phyloP scores from a whole-genome alignment of 192 early-diverging fungal species.

The Podila minutissima region DNA sequence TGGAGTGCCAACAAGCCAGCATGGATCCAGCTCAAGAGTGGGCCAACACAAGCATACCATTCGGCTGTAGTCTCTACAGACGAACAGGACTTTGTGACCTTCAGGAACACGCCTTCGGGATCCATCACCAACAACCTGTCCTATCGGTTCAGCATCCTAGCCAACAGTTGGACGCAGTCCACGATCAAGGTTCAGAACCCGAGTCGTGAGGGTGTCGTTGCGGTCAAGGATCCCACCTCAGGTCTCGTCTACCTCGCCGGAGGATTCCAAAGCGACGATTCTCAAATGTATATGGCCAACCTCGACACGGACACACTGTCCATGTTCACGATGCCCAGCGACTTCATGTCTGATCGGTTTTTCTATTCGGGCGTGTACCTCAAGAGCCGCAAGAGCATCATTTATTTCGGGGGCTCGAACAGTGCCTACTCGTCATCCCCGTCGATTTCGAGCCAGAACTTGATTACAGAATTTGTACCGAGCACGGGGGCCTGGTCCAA shows the following conservation, averaged over 20 bases:
- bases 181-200: slow-evolving; percentile 12
- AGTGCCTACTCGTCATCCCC: background rate
- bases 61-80: slow-evolving; percentile 8
- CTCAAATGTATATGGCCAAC: slow-evolving; percentile 21
- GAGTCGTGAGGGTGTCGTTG: slow-evolving; percentile 2
- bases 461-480: slow-evolving; percentile 11
- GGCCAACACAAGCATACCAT: slow-evolving; percentile 11
- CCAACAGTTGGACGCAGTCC: slow-evolving; percentile 11
- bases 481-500: slow-evolving; percentile 8
- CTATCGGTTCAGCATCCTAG: background rate
- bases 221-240: slow-evolving; percentile 2
- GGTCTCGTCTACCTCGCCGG: slow-evolving; percentile 15
- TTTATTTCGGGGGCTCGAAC: slow-evolving; percentile 9
- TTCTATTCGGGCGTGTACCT: slow-evolving; percentile 12
- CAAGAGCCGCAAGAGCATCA: slow-evolving; percentile 10
- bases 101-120: background rate
- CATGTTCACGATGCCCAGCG: slow-evolving; percentile 14
- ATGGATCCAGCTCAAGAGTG: slow-evolving; percentile 8
- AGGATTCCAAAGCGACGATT: slow-evolving; percentile 17
- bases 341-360: slow-evolving; percentile 5
- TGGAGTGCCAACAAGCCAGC: slow-evolving; percentile 2
- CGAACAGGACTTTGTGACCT: slow-evolving; percentile 11
- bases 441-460: background rate
- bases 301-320: slow-evolving; percentile 6
- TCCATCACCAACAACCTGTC: slow-evolving; percentile 3